These are phyloP conservation scores for Aegilops bicornis DNA, from an alignment of 176 grass and related monocot genomes.

Conservation along the genomic window DNA sequence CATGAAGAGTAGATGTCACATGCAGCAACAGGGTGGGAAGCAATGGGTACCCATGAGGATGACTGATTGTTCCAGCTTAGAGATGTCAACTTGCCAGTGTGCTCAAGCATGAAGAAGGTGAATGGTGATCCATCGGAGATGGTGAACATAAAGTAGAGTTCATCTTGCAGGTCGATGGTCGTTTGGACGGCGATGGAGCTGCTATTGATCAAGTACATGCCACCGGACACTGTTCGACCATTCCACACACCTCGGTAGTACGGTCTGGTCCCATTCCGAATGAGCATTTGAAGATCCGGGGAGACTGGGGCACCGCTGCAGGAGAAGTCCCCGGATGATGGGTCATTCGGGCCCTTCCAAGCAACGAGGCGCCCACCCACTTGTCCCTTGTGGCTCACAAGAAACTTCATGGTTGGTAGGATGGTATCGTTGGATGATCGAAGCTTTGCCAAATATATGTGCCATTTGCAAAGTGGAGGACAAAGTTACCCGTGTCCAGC, in stretches of 20 bases:
- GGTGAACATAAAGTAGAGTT: neutral
- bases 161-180: neutral
- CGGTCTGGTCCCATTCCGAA: neutral
- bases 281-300: neutral
- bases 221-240: neutral
- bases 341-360: neutral
- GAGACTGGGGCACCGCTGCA: neutral
- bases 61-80: neutral
- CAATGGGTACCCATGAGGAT: neutral
- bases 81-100: neutral
- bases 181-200: neutral
- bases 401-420: neutral
- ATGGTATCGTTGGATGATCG: neutral
- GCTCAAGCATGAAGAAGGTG: neutral
- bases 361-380: neutral
- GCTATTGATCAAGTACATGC: neutral
- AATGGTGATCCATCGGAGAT: neutral
- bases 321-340: neutral
- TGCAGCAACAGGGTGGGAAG: neutral
- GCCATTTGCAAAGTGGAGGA: neutral
- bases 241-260: slow-evolving; percentile 34
- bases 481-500: neutral
- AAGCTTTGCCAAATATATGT: neutral
- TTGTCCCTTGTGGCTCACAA: neutral
- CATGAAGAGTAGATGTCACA: slow-evolving; percentile 30